Evolutionary conservation across 2,329 filamentous ascomycete genomes (phyloP), one percentile per base, ranked within the genome.

Genomic region (Xylaria sp.): DNA sequence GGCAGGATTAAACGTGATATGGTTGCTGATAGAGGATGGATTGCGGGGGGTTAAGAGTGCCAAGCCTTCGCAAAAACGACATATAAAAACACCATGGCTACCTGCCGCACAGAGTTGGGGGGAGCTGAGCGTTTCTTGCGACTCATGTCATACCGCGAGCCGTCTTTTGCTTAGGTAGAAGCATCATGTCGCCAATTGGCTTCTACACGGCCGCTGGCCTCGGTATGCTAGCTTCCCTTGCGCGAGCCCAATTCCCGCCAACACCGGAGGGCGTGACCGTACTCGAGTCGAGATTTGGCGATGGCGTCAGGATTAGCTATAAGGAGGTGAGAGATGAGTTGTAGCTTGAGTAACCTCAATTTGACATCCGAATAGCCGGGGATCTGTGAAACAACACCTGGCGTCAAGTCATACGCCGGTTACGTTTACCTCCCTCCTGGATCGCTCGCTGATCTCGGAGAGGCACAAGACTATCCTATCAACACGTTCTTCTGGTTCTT

Each of bases 361-460:
- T 18, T 49, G 34, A 41, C 29, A 26, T 1, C 38, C 7, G 39
- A 37, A 54, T 34, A 78, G 85, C 81, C 49, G 82, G 83, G 69
- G 71, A 75, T 61, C 82, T 85, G 48, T 75, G 78, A 52, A 82
- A 85, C 68, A 50, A 75, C 50, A 72, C 75, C 21, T 78, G 86
- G 69, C 75, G 83, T 71, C 78, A 86, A 69, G 84, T 84, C 68
- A 73, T 87, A 82, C 63, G 75, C 81, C 2, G 84, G 85, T 55
- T 86, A 86, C 72, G 78, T 87, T 34, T 74, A 76, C 50, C 67
- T 87, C 34, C 79, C 81, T 1, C 64, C 82, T 1, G 65, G 66
- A 2, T 57, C 65, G 1, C 63, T 70, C 5, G 72, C 75, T 20
- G 70, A 70, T 43, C 51, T 67, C 16, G 83, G 84, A 59, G 85